Conservation (phyloP, 2,329 filamentous ascomycete species). For the Scytalidium sp. region DNA sequence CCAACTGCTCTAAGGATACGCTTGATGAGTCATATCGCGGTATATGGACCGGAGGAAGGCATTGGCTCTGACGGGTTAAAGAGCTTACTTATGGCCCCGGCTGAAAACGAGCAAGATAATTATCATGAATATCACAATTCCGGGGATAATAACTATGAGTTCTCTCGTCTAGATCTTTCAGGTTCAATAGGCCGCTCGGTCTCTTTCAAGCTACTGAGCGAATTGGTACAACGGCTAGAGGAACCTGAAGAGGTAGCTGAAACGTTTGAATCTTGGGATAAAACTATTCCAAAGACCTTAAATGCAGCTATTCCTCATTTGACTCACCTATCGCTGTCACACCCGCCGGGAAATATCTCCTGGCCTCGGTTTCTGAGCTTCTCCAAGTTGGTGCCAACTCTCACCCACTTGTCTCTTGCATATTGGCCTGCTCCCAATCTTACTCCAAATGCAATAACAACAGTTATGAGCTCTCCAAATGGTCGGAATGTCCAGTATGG, state of each 20-base stretch:
- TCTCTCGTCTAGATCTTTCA: conserved; percentile 53
- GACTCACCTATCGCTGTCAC: conserved; percentile 58
- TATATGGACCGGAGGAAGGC: conserved; percentile 39
- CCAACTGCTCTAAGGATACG: conserved; percentile 50
- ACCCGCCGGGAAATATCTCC: conserved; percentile 36
- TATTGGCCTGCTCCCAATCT: conserved; percentile 60
- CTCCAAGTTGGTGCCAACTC: conserved; percentile 46
- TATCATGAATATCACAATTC: conserved; percentile 3
- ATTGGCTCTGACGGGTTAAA: conserved; percentile 49
- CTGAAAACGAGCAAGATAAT: conserved; percentile 23
- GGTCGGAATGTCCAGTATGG: conserved; percentile 46
- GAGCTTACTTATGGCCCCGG: conserved; percentile 38
- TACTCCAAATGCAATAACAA: conserved; percentile 50
- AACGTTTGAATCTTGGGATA: conserved; percentile 21
- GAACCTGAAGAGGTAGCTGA: conserved; percentile 4
- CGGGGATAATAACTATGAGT: conserved; percentile 38
- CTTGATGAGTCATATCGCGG: conserved; percentile 48
- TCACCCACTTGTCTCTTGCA: conserved; percentile 60
- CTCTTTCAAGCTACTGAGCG: conserved; percentile 47
- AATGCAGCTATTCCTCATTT: conserved; percentile 45
- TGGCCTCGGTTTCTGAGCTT: conserved; percentile 58
- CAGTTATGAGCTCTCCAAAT: conserved; percentile 43
- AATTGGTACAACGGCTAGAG: conserved; percentile 36
- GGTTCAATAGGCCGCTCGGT: conserved; percentile 49
- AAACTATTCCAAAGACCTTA: conserved; percentile 15